Percentiles rank a stretch among this genome's conserved stretches.
Evolutionary conservation across 1,139 yeast genomes (phyloP).

Genomic region (Hyphopichia khmerensis): DNA sequence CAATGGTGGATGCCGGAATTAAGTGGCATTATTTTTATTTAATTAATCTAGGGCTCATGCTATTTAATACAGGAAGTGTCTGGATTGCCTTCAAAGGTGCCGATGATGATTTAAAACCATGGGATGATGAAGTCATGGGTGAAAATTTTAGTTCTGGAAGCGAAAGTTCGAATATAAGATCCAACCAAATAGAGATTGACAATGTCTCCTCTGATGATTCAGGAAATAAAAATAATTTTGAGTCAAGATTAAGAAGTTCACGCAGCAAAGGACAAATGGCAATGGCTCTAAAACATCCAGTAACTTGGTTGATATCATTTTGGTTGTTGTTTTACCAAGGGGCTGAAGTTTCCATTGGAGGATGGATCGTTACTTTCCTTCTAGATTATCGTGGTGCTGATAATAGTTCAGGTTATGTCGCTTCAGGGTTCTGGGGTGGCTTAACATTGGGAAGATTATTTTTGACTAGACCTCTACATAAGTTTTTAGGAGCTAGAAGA

Average conservation of each 20-base stretch:
- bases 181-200: slow-evolving; percentile 1
- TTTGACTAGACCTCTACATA: slow-evolving; percentile 42
- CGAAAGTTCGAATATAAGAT: not conserved
- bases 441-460: slow-evolving; percentile 59
- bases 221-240: too few species aligned
- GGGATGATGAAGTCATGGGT: slow-evolving; percentile 18
- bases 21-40: slow-evolving; percentile 56
- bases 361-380: slow-evolving; percentile 69
- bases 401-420: slow-evolving; percentile 55
- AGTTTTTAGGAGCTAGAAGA: slow-evolving; percentile 48
- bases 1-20: slow-evolving; percentile 46
- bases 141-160: not conserved
- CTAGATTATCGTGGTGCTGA: slow-evolving; percentile 54
- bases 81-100: slow-evolving; percentile 41
- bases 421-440: slow-evolving; percentile 75
- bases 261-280: slow-evolving; percentile 9
- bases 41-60: slow-evolving; percentile 42
- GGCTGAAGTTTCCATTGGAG: slow-evolving; percentile 65
- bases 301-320: slow-evolving; percentile 56
- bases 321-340: slow-evolving; percentile 66
- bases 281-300: slow-evolving; percentile 36
- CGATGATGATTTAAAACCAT: slow-evolving; percentile 40
- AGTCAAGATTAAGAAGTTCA: too few species aligned
- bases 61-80: slow-evolving; percentile 22
- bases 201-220: not conserved